phyloP scores from a whole-genome alignment of 768 basidiomycete species.

The Suillus luteus region DNA sequence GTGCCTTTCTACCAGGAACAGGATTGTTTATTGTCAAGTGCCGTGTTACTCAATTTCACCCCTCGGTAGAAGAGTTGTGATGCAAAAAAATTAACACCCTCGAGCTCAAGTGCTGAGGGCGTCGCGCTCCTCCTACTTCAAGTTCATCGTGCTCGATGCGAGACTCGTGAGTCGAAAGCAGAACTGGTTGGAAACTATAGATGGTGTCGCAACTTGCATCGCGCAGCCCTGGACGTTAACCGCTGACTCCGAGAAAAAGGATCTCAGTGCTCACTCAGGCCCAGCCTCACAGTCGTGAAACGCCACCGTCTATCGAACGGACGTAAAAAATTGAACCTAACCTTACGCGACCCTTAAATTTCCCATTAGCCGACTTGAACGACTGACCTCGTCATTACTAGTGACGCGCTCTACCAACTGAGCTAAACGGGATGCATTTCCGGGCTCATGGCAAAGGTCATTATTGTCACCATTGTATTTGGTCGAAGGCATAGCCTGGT shows the following conservation, averaged over 20 bases:
- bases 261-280: background rate
- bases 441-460: background rate
- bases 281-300: background rate
- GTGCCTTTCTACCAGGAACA: background rate
- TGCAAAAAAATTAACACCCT: background rate
- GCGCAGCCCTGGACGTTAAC: background rate
- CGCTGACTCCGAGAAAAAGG: background rate
- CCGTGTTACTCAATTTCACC: background rate
- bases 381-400: constrained; percentile 73
- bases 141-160: too few relatives aligned
- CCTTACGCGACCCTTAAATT: constrained; percentile 13
- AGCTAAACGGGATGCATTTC: constrained; percentile 36
- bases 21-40: background rate
- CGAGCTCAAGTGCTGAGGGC: too few relatives aligned
- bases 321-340: background rate
- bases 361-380: constrained; percentile 61
- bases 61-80: background rate
- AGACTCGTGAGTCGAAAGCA: too few relatives aligned
- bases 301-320: too few relatives aligned
- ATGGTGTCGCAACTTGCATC: too few relatives aligned
- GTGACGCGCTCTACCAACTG: constrained; percentile 66
- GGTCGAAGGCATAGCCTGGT: background rate
- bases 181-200: too few relatives aligned
- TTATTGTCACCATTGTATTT: background rate
- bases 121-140: too few relatives aligned